A percentile compares a stretch with the other conserved stretches of the same genome.
Evolutionary conservation across 2,329 filamentous ascomycete genomes (phyloP).

Genomic region (Aspergillus calidoustus): DNA sequence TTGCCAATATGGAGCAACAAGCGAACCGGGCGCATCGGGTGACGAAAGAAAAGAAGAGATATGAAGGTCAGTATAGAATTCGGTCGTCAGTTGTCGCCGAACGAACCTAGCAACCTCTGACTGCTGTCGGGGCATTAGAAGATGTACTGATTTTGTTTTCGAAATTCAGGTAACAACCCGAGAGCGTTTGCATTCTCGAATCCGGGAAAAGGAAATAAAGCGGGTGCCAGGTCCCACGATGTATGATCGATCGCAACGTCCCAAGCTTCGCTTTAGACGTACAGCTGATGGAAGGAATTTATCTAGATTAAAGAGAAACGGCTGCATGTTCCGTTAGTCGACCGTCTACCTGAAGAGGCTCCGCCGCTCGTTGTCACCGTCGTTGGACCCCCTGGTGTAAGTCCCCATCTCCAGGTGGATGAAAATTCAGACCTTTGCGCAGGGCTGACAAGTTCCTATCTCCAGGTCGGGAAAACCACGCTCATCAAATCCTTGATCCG

Average conservation of each 20-base stretch:
- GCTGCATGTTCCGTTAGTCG: conserved; percentile 93
- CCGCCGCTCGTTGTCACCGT: conserved; percentile 92
- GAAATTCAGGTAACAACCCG: conserved; percentile 69
- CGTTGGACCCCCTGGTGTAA: conserved; percentile 88
- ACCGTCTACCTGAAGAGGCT: conserved; percentile 92
- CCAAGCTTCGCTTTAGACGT: neutral
- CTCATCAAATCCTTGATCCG: conserved; percentile 92
- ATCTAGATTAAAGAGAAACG: conserved; percentile 88
- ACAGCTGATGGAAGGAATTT: conserved; percentile 21
- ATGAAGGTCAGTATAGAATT: conserved; percentile 55
- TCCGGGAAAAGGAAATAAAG: conserved; percentile 77
- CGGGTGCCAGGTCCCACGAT: conserved; percentile 62
- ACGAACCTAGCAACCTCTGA: neutral
- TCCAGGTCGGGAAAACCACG: conserved; percentile 80
- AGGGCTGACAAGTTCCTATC: conserved; percentile 2
- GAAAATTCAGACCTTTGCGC: neutral
- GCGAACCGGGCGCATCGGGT: conserved; percentile 83
- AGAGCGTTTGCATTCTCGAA: conserved; percentile 88
- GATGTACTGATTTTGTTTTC: conserved; percentile 2
- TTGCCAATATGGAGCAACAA: conserved; percentile 74
- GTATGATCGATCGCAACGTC: conserved; percentile 39
- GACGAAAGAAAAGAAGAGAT: conserved; percentile 86
- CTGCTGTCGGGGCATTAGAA: neutral
- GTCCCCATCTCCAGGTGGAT: conserved; percentile 24
- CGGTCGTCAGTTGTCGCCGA: neutral